Evolutionary conservation across 2,329 filamentous ascomycete species (phyloP), one percentile per base, ranked within the genome.

Genomic region (Epichloe sp.): DNA sequence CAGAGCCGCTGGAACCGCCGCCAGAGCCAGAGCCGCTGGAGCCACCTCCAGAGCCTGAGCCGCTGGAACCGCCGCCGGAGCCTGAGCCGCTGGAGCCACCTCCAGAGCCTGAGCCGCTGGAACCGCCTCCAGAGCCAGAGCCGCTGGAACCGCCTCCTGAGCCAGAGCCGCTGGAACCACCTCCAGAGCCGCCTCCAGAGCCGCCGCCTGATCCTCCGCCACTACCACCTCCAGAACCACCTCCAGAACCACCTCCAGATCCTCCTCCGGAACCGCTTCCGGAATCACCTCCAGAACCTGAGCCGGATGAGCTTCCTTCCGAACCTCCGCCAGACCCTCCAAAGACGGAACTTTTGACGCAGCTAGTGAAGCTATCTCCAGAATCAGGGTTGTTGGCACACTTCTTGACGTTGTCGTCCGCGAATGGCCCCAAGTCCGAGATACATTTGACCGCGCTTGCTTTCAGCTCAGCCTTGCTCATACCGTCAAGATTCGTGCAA

Each of bases 341-440:
- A 15, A 34, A 26, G 2, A 51, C n/a, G 4, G 21, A 10, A n/a
- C 15, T 38, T 7, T 15, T 47, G 14, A 50, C n/a, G 17, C 51
- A 50, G 14, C 12, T 7, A 2, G 48, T 8, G n/a, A 47, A 8
- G 12, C 15, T 36, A 12, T 46, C n/a, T 14, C 44, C 51, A 14
- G 51, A 53, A n/a, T 5, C 12, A 6, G 44, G 14, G 10, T 40
- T 47, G 11, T 10, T 4, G 17, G 23, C 11, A 35, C 51, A 52
- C 1, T 19, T n/a, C 2, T 26, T 36, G 47, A 49, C 51, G 0
- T 7, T 15, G 5, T 17, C 19, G 31, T 26, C 37, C 5, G 38
- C 47, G 14, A 49, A 54, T n/a, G 49, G 52, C 10, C 54, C 54
- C 17, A 54, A 54, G 12, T 49, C 46, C 5, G 17, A 35, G 35